phyloP scores from a whole-genome alignment of 495 filamentous ascomycete species.

The Hypoxylon cercidicola region DNA sequence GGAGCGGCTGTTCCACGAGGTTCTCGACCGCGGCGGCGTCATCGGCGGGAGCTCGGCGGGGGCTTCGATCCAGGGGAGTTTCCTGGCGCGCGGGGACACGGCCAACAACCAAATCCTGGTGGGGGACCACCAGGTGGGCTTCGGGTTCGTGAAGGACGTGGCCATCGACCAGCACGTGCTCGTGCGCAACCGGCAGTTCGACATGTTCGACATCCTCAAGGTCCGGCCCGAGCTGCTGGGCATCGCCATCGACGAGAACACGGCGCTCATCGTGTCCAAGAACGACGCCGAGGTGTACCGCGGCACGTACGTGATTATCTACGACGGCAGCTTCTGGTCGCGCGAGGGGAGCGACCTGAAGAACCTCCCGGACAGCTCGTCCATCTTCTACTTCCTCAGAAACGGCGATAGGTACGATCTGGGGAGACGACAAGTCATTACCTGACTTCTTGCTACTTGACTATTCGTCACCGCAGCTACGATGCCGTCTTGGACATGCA shows the following conservation, averaged over 20 bases:
- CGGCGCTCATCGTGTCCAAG: slow-evolving; percentile 46
- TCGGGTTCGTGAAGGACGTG: slow-evolving; percentile 45
- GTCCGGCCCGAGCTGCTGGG: slow-evolving; percentile 47
- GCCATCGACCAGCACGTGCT: slow-evolving; percentile 51
- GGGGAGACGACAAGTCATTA: slow-evolving; percentile 33
- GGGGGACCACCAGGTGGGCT: slow-evolving; percentile 48
- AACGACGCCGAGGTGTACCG: slow-evolving; percentile 44
- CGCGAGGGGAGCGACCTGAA: slow-evolving; percentile 43
- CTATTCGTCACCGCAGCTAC: no score
- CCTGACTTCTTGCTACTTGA: background rate
- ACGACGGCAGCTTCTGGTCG: slow-evolving; percentile 43
- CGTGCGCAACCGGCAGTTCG: slow-evolving; percentile 47
- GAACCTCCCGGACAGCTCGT: slow-evolving; percentile 36
- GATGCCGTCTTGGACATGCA: no score
- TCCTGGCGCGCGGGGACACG: slow-evolving; percentile 48
- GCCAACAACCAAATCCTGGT: slow-evolving; percentile 45
- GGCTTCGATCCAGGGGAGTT: slow-evolving; percentile 49
- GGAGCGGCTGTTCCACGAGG: slow-evolving; percentile 43
- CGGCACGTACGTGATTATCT: slow-evolving; percentile 43
- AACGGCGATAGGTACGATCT: slow-evolving; percentile 43
- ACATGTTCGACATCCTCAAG: slow-evolving; percentile 51
- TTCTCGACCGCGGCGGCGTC: slow-evolving; percentile 46
- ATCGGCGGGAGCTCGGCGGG: slow-evolving; percentile 48
- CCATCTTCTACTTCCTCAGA: slow-evolving; percentile 42
- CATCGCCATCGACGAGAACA: slow-evolving; percentile 49